Base-by-base conservation (phyloP, 2,329 filamentous ascomycete genomes). In the Neonectria neomacrospora region DNA sequence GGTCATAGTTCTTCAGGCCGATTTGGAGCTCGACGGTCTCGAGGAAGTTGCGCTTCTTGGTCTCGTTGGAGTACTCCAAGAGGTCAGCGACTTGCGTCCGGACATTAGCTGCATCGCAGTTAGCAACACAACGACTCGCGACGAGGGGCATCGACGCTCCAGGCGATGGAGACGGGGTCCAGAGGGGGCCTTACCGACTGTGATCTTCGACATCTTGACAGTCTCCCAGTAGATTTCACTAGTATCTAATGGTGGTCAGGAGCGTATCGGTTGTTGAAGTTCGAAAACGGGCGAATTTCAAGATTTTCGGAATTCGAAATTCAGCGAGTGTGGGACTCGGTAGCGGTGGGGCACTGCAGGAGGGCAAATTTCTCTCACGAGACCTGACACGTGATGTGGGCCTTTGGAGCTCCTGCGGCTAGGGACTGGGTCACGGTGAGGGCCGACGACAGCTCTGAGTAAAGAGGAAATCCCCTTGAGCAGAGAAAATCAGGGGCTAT, bases 1-100 rank as follows among this genome's bases (percentile, higher is more conserved):
- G 95, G 82, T 99, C 92, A 87, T 97, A 97, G 91, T 97, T 97
- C 92, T 97, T 96, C 81, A 97, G 90, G 82, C 93, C 93, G 87
- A 96, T 96, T 83, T 93, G 89, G 75, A 92, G 91, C 83, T 94
- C 91, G 82, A 97, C 93, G 80, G 92, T 95, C 88, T 96, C 93
- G 81, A 96, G 88, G 87, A 97, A 97, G 90, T 97, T 97, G 77
- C 94, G 88, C 92, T 97, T 97, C 91, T 97, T 97, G 83, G 92
- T 93, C 83, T 97, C 78, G 78, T 87, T 87, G 80, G 92, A 97
- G 91, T 98, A 98, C 80, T 97, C 91, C 78, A 99, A 91, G 79
- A 99, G 89, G 82, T 96, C 89, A 83, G 91, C 86, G 82, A 98
- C 93, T 87, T 98, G 95, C 82, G 89, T 87, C 88, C 94, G 93